Base-by-base conservation (phyloP, 768 basidiomycete species). In the Cystobasidium ongulense region DNA sequence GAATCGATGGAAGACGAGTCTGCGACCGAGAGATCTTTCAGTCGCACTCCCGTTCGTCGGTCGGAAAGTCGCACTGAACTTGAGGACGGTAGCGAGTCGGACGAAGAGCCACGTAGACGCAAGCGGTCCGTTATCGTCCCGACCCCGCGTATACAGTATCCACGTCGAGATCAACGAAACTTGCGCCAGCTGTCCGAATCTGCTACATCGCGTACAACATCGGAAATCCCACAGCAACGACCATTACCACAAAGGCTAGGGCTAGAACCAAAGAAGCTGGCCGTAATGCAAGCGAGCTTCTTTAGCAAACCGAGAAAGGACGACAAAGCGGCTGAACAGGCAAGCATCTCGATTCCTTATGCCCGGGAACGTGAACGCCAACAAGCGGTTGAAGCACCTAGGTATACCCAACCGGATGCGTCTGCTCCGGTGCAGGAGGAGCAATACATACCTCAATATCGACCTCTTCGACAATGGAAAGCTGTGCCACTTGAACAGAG, bases 261-360 rank as follows among this genome's bases (percentile, higher is more conserved):
- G 4, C 83, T 93, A n/a, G 91, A 94, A 80, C 85, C 88, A 17
- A 90, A 91, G 80, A 89, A 88, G 82, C 87, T 93, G 85, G 90
- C 92, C 78, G 90, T 94, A 67, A 95, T 95, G 92, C 92, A 95
- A 78, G 87, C 90, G 0, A 89, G 90, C 38, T 82, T 95, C 65
- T 95, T 95, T 43, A 39, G 43, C 59, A 75, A 75, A 21, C 35
- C 74, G n/a, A 52, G 33, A 21, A 23, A 59, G 43, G 59, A 41
- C 39, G 53, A 73, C 21, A 21, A 21, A 25, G 18, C 18, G 18
- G 53, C 39, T 27, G 17, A 18, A 23, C 31, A 31, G 17, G n/a
- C n/a, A n/a, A n/a, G n/a, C n/a, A 21, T 43, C 25, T 13, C 35
- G 11, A 53, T 35, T n/a, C 63, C 53, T 13, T 38, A 54, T 43